Base-by-base conservation (phyloP, 169 alveolate species). In the Plasmodium gallinaceum region DNA sequence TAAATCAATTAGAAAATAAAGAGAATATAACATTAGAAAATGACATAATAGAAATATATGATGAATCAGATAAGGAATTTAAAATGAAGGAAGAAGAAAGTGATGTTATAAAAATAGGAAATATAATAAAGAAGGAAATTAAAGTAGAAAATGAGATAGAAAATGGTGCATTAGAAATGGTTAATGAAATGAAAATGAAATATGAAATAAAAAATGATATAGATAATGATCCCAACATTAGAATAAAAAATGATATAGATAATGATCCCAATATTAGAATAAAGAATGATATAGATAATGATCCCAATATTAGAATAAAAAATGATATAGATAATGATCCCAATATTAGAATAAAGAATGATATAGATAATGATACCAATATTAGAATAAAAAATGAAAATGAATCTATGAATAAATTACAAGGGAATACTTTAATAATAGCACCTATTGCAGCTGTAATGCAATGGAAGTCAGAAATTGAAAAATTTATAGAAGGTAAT, bases 391-490 rank as follows among this genome's bases (percentile, higher is more conserved):
- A 69, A 7, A 18, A 8, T 26, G 18, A 24, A 18, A 57, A 91
- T 54, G 32, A 54, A 18, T 12, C 22, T 54, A n/a, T 12, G 51
- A 57, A 45, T 26, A 37, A 10, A 32, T 24, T 43, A 9, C 74
- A 73, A 16, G 97, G 97, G 0, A 78, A 93, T 45, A 94, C 95
- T 16, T 88, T 94, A 57, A 94, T 94, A 39, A 88, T 94, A 22
- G 93, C 95, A 39, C 97, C 97, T n/a, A 90, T 94, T 6, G 97
- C 97, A 46, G 97, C 97, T 52, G 95, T 93, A 3, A 88, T 93
- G 88, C 97, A 94, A 88, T 94, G 97, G 97, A 90, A 92, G 65
- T 93, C 93, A 26, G 97, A 94, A 61, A 94, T 94, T 14, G 93
- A 94, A 62, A 74, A 93, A 54, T 92, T 92, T 70, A 66, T 93